These are phyloP conservation scores for Rhododendron ovatum DNA, from an alignment of 148 eudicot genomes.

Conservation along the genomic window DNA sequence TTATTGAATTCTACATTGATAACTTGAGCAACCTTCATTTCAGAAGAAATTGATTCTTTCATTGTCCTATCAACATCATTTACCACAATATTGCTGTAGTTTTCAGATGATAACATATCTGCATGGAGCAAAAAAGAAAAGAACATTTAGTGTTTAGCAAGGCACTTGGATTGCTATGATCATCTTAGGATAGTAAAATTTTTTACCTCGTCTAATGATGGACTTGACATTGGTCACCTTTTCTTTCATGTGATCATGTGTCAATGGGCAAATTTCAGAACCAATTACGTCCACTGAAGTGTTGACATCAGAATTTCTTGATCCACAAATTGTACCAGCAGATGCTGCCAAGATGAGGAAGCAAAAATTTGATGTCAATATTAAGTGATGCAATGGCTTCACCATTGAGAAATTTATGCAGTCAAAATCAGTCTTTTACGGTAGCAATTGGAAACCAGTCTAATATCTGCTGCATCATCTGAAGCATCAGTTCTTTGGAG, in stretches of 20 bases:
- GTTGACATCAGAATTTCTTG: slow-evolving; percentile 9
- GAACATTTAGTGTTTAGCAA: background rate
- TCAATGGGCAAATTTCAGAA: slow-evolving; percentile 8
- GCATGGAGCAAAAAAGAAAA: background rate
- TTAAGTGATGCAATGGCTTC: background rate
- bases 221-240: background rate
- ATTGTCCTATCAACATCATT: slow-evolving; percentile 7
- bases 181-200: background rate
- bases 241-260: background rate
- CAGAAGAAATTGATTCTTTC: background rate
- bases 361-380: background rate
- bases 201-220: slow-evolving; percentile 14
- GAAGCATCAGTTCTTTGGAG: slow-evolving; percentile 10
- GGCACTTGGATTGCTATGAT: background rate
- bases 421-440: background rate
- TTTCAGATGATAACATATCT: background rate
- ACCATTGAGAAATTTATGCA: background rate
- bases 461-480: slow-evolving; percentile 2
- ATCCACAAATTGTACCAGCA: slow-evolving; percentile 4
- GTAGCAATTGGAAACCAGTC: slow-evolving; percentile 14
- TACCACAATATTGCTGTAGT: background rate
- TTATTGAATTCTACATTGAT: background rate
- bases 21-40: background rate
- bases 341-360: slow-evolving; percentile 17
- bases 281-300: background rate